Conservation (phyloP, 768 basidiomycete species). For the Phylloporus sp. region DNA sequence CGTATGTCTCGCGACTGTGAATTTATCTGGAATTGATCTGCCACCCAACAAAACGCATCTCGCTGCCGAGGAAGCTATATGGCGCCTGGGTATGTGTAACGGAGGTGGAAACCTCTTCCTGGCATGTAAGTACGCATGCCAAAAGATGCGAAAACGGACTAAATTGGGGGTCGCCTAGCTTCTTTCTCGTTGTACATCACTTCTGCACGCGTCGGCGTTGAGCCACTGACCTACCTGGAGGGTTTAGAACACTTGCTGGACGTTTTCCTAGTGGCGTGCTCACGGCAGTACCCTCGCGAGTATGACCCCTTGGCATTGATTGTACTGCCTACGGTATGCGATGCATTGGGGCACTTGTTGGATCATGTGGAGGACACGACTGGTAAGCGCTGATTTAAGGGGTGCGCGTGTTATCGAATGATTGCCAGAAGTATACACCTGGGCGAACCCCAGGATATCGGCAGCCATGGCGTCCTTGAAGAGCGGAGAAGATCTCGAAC, state of each 20-base stretch:
- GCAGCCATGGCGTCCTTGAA: conserved; percentile 36
- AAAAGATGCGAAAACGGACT: not conserved
- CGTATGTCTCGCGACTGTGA: conserved; percentile 29
- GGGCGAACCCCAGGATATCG: conserved; percentile 42
- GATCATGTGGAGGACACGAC: conserved; percentile 18
- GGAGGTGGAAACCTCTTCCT: conserved; percentile 32
- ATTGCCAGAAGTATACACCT: conserved; percentile 9
- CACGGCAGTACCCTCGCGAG: conserved; percentile 40
- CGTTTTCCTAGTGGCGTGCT: conserved; percentile 42
- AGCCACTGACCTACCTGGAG: conserved; percentile 42
- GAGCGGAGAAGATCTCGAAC: conserved; percentile 15
- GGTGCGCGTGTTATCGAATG: not conserved
- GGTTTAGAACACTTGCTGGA: conserved; percentile 44
- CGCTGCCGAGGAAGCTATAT: conserved; percentile 33
- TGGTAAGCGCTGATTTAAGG: conserved; percentile 22
- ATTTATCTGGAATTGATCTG: conserved; percentile 9
- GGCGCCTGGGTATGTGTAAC: conserved; percentile 31
- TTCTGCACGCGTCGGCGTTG: conserved; percentile 22
- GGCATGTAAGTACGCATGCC: conserved; percentile 35
- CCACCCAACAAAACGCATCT: conserved; percentile 1
- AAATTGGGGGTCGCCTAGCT: conserved; percentile 29
- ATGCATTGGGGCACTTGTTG: conserved; percentile 41
- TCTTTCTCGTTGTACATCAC: conserved; percentile 44
- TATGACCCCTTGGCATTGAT: conserved; percentile 50
- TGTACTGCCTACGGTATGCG: conserved; percentile 45